Evolutionary conservation across 305 asterid genomes (phyloP), one percentile per base, ranked within the genome.

Genomic region (Fraxinus latifolia): DNA sequence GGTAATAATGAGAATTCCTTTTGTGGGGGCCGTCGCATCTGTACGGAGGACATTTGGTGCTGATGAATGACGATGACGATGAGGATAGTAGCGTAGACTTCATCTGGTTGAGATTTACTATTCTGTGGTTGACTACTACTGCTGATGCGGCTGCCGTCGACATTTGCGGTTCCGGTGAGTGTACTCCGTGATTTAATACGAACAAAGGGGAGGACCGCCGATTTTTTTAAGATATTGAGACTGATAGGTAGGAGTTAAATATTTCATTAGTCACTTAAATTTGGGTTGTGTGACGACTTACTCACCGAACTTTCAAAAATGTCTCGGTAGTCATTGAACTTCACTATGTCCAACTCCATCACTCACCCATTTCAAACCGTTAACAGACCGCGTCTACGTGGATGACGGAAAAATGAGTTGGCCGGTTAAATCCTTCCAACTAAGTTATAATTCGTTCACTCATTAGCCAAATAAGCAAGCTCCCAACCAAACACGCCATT

Each of bases 121-220:
- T 21, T 0, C 71, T 47, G 81, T 29, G 87, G 83, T 85, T 70
- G 81, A 87, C 73, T 12, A 81, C 83, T 74, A 60, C 80, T 2
- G 87, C 78, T 6, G 87, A 19, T 33, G 87, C 81, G 31, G 86
- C 85, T 80, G 85, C 84, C 47, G 36, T 83, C 72, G 87, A 84
- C 88, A 88, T 88, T 62, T 36, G 33, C 39, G 58, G 58, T 67
- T 21, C 14, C 14, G 15, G 71, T 1, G 9, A 60, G 31, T 60
- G 31, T n/a, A 50, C 62, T 50, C 21, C 21, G 68, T 2, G 4
- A 58, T 5, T 58, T 58, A 17, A 58, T 6, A 19, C 29, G 29
- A 58, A 44, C 23, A 81, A 77, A 5, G 60, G 72, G 67, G 55
- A 78, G 65, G 39, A 75, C 65, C 67, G 78, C 78, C 89, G 77